These are phyloP conservation scores for Aspergillus ochraceoroseus DNA, from an alignment of 2,329 filamentous ascomycete genomes.

Conservation along the genomic window DNA sequence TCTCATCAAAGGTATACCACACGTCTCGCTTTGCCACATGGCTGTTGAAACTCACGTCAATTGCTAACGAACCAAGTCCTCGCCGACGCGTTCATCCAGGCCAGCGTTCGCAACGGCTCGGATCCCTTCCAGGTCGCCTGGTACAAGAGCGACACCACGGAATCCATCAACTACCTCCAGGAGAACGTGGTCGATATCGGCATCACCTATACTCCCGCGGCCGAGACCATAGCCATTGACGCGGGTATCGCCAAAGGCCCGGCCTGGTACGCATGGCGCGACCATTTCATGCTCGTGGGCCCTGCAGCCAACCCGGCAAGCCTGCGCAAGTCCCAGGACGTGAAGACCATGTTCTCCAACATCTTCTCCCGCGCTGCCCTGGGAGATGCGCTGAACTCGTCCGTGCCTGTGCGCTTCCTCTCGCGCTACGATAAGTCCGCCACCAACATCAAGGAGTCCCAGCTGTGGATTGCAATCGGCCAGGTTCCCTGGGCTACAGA, in stretches of 20 bases:
- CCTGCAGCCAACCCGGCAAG: constrained; percentile 34
- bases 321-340: constrained; percentile 26
- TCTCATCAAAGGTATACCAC: constrained; percentile 22
- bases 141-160: constrained; percentile 46
- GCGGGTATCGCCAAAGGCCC: constrained; percentile 33
- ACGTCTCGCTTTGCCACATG: no score
- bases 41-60: no score
- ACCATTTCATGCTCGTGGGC: constrained; percentile 47
- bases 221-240: constrained; percentile 44
- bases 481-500: constrained; percentile 46
- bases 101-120: constrained; percentile 27
- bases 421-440: constrained; percentile 49
- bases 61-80: constrained; percentile 24
- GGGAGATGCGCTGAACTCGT: constrained; percentile 19
- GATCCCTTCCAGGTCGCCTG: constrained; percentile 43
- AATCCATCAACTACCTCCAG: constrained; percentile 45
- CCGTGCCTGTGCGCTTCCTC: constrained; percentile 41
- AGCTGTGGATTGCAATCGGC: constrained; percentile 46
- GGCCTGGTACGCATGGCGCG: constrained; percentile 41
- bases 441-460: constrained; percentile 48
- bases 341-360: constrained; percentile 32
- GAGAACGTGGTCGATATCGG: constrained; percentile 42
- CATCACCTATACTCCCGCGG: constrained; percentile 45
- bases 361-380: constrained; percentile 36
- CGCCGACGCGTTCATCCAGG: constrained; percentile 39